Evolutionary conservation across 495 filamentous ascomycete species (phyloP), one percentile per base, ranked within the genome.

Genomic region (Astrothelium subdiscretum): DNA sequence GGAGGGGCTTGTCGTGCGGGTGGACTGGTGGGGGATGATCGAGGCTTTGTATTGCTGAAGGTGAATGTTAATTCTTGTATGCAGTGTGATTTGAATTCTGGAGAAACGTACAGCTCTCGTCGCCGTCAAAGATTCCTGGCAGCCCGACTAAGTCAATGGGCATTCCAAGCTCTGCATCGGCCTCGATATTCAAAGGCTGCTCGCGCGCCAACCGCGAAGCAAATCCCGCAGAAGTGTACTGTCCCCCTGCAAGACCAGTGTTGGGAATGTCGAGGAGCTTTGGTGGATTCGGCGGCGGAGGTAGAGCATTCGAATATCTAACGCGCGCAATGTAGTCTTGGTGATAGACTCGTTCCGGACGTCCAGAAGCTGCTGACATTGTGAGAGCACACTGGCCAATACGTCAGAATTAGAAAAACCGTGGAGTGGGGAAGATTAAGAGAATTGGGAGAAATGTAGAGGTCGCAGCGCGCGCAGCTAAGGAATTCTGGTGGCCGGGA

Each of bases 141-240:
- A 97, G 86, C 65, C 95, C 94, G 48, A 97, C 87, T 51, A 98
- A 77, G 72, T 98, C 92, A 72, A 98, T 84, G 42, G 90, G 90
- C 92, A 98, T 97, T 38, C 95, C 94, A 62, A 96, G 83, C 77
- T 97, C 95, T 22, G 91, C 92, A 83, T 98, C 95, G 24, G 91
- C 91, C 73, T 97, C 94, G 59, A 98, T 91, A 64, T 95, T 96
- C 3, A 95, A 77, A n/a, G 91, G 85, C 76, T 97, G 92, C 64
- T 95, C 90, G 65, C 91, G 81, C 0, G 89, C 89, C 63, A 98
- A 75, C 59, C 89, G 86, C 32, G 91, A 92, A 27, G 90, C 89
- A 76, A 95, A 97, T 1, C 82, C 85, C 1, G 92, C 87, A 11
- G 85, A 87, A 15, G 92, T 91, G 73, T 96, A 97, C 68, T 91